Conservation (phyloP, 495 filamentous ascomycete genomes). For the Penicillium paxilli region DNA sequence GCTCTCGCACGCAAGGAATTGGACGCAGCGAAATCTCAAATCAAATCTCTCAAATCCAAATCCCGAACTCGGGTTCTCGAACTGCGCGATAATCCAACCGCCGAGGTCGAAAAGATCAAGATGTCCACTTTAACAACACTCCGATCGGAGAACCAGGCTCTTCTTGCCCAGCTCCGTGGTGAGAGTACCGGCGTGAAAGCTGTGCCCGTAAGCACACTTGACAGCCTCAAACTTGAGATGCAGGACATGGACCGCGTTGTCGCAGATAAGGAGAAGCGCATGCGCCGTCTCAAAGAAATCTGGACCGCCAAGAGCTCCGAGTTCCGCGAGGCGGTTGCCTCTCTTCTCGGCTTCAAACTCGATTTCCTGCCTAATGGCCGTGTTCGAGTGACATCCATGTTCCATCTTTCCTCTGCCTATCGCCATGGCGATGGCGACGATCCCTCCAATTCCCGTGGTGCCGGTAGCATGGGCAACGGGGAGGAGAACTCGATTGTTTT, state of each 20-base stretch:
- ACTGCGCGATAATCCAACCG: constrained; percentile 85
- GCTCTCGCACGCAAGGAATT: constrained; percentile 73
- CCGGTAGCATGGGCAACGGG: constrained; percentile 59
- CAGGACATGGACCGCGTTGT: constrained; percentile 68
- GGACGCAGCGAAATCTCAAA: constrained; percentile 66
- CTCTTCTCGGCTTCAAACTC: constrained; percentile 85
- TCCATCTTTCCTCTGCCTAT: constrained; percentile 60
- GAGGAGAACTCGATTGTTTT: constrained; percentile 85
- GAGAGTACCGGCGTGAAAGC: constrained; percentile 43
- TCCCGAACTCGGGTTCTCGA: constrained; percentile 84
- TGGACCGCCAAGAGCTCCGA: constrained; percentile 85
- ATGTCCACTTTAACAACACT: constrained; percentile 72
- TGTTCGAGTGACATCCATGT: constrained; percentile 79
- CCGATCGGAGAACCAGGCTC: constrained; percentile 78
- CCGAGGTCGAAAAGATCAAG: constrained; percentile 79
- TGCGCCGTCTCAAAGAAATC: constrained; percentile 82
- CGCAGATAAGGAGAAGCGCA: constrained; percentile 82
- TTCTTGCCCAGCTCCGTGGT: constrained; percentile 73
- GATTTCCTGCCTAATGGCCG: constrained; percentile 93
- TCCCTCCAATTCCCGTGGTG: constrained; percentile 38
- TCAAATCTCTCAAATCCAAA: constrained; percentile 67
- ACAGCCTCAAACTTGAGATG: constrained; percentile 70
- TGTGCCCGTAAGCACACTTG: constrained; percentile 75
- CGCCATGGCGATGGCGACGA: constrained; percentile 56
- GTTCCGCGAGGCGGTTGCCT: constrained; percentile 90